Base-by-base conservation (phyloP, 257 asterid genomes). In the Knoxia roxburghii region DNA sequence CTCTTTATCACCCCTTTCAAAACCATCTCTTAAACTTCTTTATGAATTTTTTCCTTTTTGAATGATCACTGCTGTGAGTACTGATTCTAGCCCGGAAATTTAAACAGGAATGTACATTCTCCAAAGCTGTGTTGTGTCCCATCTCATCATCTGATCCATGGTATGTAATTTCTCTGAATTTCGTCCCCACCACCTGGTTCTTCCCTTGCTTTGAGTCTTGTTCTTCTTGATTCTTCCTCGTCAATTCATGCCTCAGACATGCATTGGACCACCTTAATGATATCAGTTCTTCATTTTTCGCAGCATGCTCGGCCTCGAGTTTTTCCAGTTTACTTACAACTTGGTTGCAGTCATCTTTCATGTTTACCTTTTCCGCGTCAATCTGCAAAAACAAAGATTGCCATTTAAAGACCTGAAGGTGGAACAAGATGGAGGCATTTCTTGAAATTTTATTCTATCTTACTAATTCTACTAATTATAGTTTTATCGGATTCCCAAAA, bases 11-110 rank as follows among this genome's bases (percentile, higher is more conserved):
- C 61, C 62, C 32, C 87, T 79, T 48, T 88, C 89, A 33, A 82
- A n/a, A 78, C 93, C 93, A 86, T 70, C 65, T 83, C 69, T 76
- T 88, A 37, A 88, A 64, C 80, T 84, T 84, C 7, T 67, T 69
- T 2, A 88, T 64, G 29, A 88, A 45, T 68, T 72, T 88, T 43
- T 68, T 67, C 75, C 87, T 78, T 68, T 45, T 88, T 7, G 87
- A 77, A 78, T 65, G 84, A 59, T 37, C 65, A 48, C 53, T 52
- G 54, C 55, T 40, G 24, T 63, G 77, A 54, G 67, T 62, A 9
- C 69, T 65, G 12, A 46, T 56, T 45, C 62, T 39, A 55, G 74
- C 24, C 61, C 73, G 72, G 48, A 73, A 78, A 54, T 77, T 72
- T 51, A 71, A 64, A 64, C 74, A 72, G n/a, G 86, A 75, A 13